Conservation (phyloP, 306 rosid species). For the Parietaria judaica region DNA sequence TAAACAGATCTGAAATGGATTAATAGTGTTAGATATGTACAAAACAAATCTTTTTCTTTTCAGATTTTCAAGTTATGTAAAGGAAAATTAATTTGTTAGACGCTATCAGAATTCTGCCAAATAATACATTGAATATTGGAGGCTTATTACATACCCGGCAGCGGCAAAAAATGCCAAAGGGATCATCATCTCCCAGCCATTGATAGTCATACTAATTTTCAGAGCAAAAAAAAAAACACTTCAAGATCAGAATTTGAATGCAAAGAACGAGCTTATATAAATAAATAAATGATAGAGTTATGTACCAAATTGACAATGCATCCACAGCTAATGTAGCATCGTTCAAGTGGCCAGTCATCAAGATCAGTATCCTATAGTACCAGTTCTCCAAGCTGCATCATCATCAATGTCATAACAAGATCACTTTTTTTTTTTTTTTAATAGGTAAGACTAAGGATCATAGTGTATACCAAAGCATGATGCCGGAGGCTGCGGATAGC, state of each 20-base stretch:
- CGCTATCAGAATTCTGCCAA: too few species aligned
- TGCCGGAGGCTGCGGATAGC: constrained; percentile 60
- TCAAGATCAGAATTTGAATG: too few species aligned
- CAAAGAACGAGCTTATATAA: too few species aligned
- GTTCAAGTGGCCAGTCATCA: constrained; percentile 56
- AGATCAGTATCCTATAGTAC: constrained; percentile 52
- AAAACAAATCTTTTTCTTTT: too few species aligned
- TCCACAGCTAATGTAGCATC: constrained; percentile 60
- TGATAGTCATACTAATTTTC: constrained; percentile 49
- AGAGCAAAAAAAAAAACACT: too few species aligned
- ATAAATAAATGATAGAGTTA: too few species aligned
- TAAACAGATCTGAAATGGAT: too few species aligned
- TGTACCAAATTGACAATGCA: constrained; percentile 61
- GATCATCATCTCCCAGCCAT: constrained; percentile 86
- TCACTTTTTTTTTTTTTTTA: too few species aligned
- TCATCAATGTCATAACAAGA: neutral
- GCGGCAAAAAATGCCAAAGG: constrained; percentile 72
- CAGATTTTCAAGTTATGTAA: too few species aligned
- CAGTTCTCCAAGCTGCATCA: constrained; percentile 55
- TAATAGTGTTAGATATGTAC: too few species aligned
- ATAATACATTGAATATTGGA: neutral
- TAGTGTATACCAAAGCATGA: constrained; percentile 59
- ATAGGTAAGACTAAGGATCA: too few species aligned
- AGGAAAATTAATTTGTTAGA: too few species aligned
- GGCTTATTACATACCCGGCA: constrained; percentile 37